Base-by-base conservation (phyloP, 495 filamentous ascomycete species). In the Mytilinidion resinicola region DNA sequence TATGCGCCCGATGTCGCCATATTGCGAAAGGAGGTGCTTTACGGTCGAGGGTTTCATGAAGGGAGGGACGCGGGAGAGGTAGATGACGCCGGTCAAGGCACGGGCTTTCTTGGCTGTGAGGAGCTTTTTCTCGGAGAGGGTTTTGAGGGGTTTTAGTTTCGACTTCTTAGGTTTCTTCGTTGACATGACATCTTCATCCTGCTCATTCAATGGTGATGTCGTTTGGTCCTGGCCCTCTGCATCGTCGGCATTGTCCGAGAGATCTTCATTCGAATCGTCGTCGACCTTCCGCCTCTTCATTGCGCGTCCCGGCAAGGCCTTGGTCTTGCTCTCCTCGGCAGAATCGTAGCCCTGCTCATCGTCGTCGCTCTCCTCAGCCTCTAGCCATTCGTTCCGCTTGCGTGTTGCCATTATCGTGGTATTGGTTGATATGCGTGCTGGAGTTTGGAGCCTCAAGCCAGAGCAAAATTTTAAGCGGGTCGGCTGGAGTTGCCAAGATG, bases 1-100 rank as follows among this genome's bases (percentile, higher is more conserved):
- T 14, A 96, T 84, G 53, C 89, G 86, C 56, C 85, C 86, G 61
- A 96, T 87, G 17, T 82, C 80, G 17, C 89, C 89, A 57, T 92
- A 87, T 2, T 82, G 80, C 47, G 88, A 80, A 35, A 98, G 80
- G 12, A 96, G 80, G 8, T 82, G 79, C 50, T 88, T 85, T 17
- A 97, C 72, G 43, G 91, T 90, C 44, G 77, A 76, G 14, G 95
- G 95, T 66, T 93, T 95, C 80, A 98, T 90, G 72, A 95, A 96
- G 8, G 93, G 93, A 10, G 95, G 93, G 20, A 96, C 80, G 43
- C 91, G 87, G 3, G 90, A 95, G 52, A 97, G 76, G 69, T 96
- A 97, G 51, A 96, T 74, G 4, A 96, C 85, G 38, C 91, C 91
- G 74, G 52, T 87, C 76, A 57, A 82, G 83, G 68, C 80, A 84